These are phyloP conservation scores for Cryptococcus sp. DNA, from an alignment of 1,284 basidiomycete genomes.

Conservation along the genomic window DNA sequence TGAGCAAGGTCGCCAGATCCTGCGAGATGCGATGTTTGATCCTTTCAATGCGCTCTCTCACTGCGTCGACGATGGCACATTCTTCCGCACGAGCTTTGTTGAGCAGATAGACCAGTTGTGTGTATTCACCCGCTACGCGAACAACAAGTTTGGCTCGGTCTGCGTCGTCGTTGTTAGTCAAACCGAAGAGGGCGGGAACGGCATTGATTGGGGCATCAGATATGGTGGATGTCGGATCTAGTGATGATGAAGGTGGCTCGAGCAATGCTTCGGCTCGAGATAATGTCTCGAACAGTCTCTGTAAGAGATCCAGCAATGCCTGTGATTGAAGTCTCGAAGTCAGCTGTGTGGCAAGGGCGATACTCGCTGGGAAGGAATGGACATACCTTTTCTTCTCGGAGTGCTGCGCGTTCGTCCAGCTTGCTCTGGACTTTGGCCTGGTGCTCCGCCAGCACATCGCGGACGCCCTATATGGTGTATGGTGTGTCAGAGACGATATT, in stretches of 20 bases:
- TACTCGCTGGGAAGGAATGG: background rate
- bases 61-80: constrained; percentile 74
- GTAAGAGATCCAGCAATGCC: constrained; percentile 76
- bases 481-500: background rate
- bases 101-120: constrained; percentile 85
- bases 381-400: constrained; percentile 78
- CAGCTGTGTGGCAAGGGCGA: background rate
- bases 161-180: constrained; percentile 21
- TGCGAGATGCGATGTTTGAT: constrained; percentile 77
- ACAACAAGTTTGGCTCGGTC: constrained; percentile 67
- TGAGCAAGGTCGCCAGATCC: constrained; percentile 78
- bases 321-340: constrained; percentile 40
- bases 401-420: constrained; percentile 67
- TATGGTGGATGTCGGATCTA: constrained; percentile 52
- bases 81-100: constrained; percentile 74
- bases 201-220: constrained; percentile 52
- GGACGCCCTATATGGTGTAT: constrained; percentile 32
- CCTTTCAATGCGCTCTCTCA: constrained; percentile 80
- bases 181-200: constrained; percentile 60
- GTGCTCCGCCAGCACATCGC: constrained; percentile 48
- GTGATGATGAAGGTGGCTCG: constrained; percentile 55
- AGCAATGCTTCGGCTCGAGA: constrained; percentile 69
- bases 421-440: constrained; percentile 76
- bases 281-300: constrained; percentile 85
- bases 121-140: constrained; percentile 85